Conservation (phyloP, 352 stramenopile species). For the Pythium phragmitis region DNA sequence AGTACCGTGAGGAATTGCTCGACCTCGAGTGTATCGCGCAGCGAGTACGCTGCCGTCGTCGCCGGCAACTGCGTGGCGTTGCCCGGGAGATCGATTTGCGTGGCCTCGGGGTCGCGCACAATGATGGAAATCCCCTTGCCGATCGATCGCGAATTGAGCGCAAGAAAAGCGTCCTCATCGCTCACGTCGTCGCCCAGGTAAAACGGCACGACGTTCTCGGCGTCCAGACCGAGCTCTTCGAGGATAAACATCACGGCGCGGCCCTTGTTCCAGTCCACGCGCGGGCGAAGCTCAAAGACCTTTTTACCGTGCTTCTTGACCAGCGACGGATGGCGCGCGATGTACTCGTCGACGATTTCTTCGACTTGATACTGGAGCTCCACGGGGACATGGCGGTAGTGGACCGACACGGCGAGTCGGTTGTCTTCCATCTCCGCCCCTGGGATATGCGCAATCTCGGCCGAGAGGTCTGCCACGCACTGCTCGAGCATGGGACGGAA, state of each 20-base stretch:
- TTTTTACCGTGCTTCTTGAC: slow-evolving; percentile 75
- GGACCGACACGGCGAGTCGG: slow-evolving; percentile 67
- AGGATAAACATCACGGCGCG: slow-evolving; percentile 75
- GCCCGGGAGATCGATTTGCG: slow-evolving; percentile 46
- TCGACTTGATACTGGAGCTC: slow-evolving; percentile 63
- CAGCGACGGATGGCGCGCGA: slow-evolving; percentile 39
- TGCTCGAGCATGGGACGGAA: slow-evolving; percentile 50
- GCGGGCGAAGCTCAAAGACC: slow-evolving; percentile 75
- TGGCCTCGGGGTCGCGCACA: slow-evolving; percentile 51
- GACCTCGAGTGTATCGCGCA: slow-evolving; percentile 56
- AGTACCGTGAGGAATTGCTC: slow-evolving; percentile 55
- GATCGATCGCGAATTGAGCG: slow-evolving; percentile 42
- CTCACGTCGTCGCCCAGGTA: slow-evolving; percentile 83
- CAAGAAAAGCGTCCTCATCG: slow-evolving; percentile 69
- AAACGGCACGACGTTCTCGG: slow-evolving; percentile 70
- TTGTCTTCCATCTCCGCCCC: slow-evolving; percentile 80
- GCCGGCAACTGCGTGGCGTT: slow-evolving; percentile 43
- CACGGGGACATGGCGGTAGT: slow-evolving; percentile 62
- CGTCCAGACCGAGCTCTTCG: slow-evolving; percentile 58
- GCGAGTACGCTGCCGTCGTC: slow-evolving; percentile 56
- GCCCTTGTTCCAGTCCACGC: slow-evolving; percentile 84
- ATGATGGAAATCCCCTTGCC: slow-evolving; percentile 64
- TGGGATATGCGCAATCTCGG: slow-evolving; percentile 40
- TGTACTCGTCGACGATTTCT: slow-evolving; percentile 86
- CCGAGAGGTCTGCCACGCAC: slow-evolving; percentile 35